Base-by-base conservation (phyloP, 2,329 filamentous ascomycete genomes). In the Epichloe brachyelytri region DNA sequence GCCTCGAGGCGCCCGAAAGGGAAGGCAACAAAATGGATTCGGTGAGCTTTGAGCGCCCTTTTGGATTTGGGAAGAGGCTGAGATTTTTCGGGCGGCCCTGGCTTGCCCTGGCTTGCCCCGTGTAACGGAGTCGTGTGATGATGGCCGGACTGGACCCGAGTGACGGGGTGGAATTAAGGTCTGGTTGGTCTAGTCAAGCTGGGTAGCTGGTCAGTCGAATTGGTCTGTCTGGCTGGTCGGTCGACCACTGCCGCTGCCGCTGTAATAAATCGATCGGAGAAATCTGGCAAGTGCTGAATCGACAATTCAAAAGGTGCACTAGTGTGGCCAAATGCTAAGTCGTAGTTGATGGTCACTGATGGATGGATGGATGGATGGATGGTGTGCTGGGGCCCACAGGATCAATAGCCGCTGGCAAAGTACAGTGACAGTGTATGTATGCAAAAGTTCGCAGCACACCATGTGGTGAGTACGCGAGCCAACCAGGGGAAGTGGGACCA, bases 121-220 rank as follows among this genome's bases (percentile, higher is more conserved):
- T 49, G 49, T 51, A 49, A 54, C 49, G 49, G 56, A 54, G 54
- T 55, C 50, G 54, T 57, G 55, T 55, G 55, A 55, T 54, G 55
- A 46, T 51, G 55, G 49, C 51, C 53, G 53, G 53, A 50, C 51
- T 47, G 49, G 53, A 39, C 53, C 53, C 53, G 51, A 48, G 53
- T 55, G 53, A 56, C 55, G 43, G 55, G 51, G 53, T 55, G 51
- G 51, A 51, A 56, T 53, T 53, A 54, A 53, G 48, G 51, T n/a
- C 20, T 19, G 20, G 15, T 8, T 26, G 26, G 7, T 26, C 26
- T 3, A 26, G 26, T 26, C 26, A 26, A 26, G 7, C 26, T 26
- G 7, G 7, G 0, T 26, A 3, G 26, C 22, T 26, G 22, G 6
- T 7, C 15, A 7, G 22, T 30, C 26, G 26, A 30, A 10, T 30